Conservation (phyloP, 768 basidiomycete species). For the Boletellus ananas region DNA sequence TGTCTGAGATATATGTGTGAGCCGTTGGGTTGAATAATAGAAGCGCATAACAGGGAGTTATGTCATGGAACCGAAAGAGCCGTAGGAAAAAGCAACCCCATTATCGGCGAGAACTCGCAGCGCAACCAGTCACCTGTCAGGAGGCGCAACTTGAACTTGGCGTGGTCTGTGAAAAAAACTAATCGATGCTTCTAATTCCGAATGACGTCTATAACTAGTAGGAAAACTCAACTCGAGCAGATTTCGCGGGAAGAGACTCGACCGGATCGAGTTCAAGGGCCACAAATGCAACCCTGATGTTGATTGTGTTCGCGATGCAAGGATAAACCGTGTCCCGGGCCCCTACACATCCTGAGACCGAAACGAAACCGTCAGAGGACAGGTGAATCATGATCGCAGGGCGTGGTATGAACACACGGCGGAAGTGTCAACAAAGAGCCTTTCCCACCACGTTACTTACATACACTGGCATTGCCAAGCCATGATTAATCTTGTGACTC, state of each 20-base stretch:
- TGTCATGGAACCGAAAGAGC: slow-evolving; percentile 11
- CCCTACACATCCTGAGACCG: too few relatives aligned
- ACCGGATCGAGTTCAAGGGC: not conserved
- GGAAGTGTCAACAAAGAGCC: too few relatives aligned
- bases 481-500: too few relatives aligned
- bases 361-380: too few relatives aligned
- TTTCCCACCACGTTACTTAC: too few relatives aligned
- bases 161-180: not conserved
- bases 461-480: not conserved
- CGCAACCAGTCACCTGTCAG: slow-evolving; percentile 1
- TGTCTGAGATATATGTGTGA: slow-evolving; percentile 14
- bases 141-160: not conserved
- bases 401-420: not conserved
- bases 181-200: not conserved
- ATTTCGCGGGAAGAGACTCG: not conserved
- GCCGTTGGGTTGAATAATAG: slow-evolving; percentile 5
- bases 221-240: not conserved
- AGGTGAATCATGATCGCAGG: not conserved
- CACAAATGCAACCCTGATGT: not conserved
- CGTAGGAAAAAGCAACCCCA: slow-evolving; percentile 5
- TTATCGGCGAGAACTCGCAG: slow-evolving; percentile 1
- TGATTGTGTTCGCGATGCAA: not conserved
- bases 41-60: slow-evolving; percentile 6
- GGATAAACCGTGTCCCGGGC: too few relatives aligned
- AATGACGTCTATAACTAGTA: not conserved